Base-by-base conservation (phyloP, 2,329 filamentous ascomycete species). In the Teratosphaeria pseudoeucalypti region DNA sequence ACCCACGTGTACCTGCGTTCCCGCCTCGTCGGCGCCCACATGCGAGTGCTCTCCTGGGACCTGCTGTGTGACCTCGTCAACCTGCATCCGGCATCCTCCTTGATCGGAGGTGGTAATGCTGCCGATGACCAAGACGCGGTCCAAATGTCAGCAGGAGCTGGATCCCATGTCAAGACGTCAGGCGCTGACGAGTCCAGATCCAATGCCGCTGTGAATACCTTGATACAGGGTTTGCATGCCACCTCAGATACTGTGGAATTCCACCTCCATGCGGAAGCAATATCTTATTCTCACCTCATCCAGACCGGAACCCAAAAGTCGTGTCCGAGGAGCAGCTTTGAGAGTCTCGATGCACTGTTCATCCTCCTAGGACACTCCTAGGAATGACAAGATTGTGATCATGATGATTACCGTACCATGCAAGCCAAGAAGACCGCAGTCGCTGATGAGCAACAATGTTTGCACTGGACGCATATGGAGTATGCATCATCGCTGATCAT, bases 21-120 rank as follows among this genome's bases (percentile, higher is more conserved):
- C 16, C 11, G 23, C n/a, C 26, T 26, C 49, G 47, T 58, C 54
- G 57, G 49, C 14, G 32, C 26, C 47, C 26, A 34, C 39, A 10
- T 19, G 56, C 55, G 23, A 53, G 23, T 26, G 23, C 23, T 34
- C 52, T n/a, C 23, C 23, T 23, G 23, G 23, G 23, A 32, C n/a
- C 49, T 58, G 56, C 23, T 53, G 59, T 58, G 55, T 49, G 27
- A 61, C 54, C 11, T 61, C 59, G 59, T 37, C 39, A 56, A 54
- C 54, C 14, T 59, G 60, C 57, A 56, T 26, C 59, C 59, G 59
- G 52, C 37, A 43, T 43, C 37, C 5, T 6, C 29, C 34, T 39
- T 39, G 11, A 39, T 39, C 11, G 34, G 11, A 12, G 11, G 34
- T 14, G 34, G 34, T 14, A 39, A 39, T 23, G 23, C 23, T 23